Base-by-base conservation (phyloP, 768 basidiomycete genomes). In the Termitomyces titanicus region DNA sequence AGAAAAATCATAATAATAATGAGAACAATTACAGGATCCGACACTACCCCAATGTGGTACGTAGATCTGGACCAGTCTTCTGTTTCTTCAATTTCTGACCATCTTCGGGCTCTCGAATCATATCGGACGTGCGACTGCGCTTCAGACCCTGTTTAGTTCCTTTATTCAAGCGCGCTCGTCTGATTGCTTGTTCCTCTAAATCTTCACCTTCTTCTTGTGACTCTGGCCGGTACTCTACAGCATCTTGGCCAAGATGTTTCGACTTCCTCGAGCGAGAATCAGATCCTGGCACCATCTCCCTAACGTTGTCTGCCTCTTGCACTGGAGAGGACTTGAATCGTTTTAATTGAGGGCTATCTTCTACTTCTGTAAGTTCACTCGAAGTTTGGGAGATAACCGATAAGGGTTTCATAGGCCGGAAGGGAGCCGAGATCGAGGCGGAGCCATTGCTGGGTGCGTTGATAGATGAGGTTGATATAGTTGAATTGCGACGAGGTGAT, bases 41-140 rank as follows among this genome's bases (percentile, higher is more conserved):
- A 24, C 18, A 25, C 22, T n/a, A n/a, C n/a, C 17, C 3, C 25
- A 44, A 55, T 22, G 42, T 22, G 4, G 25, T 10, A 5, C 17
- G 42, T 20, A 35, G 17, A 34, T 55, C 40, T 25, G 12, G 17
- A 18, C 15, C 39, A 29, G 66, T 67, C 60, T 67, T 76, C 50
- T 67, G 62, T 54, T 68, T 74, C 63, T 76, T 79, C 25, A 59
- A 46, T 51, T 67, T 72, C 38, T 72, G 68, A 43, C 61, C 58
- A 9, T 70, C 68, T 17, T 69, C 71, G 29, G 63, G 61, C 11
- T 52, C 54, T 8, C 60, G 48, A 20, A 57, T 47, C 20, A 64
- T 60, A 27, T 73, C 72, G 45, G 68, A 65, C 17, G 69, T 66
- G 29, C 72, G 66, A 7, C 65, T 65, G 39, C 76, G 66, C 60